A percentile compares a stretch with the other conserved stretches of the same genome.
Evolutionary conservation across 1,284 basidiomycete species (phyloP).

Genomic region (Crepidotus sp.): DNA sequence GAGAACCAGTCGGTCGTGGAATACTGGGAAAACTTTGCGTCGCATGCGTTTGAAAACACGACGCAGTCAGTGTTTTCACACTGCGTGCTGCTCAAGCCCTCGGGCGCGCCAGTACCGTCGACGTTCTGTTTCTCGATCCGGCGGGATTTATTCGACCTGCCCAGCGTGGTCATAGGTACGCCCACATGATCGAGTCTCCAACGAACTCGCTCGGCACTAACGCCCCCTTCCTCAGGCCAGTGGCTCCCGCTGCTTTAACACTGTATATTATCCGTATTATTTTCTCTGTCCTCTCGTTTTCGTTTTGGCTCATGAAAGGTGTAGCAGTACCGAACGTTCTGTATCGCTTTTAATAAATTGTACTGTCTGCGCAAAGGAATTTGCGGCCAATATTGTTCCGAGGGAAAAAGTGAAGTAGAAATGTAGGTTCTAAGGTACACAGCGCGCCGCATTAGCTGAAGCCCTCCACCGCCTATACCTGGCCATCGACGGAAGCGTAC

Average conservation of each 20-base stretch:
- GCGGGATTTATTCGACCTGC: slow-evolving; percentile 81
- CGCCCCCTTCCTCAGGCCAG: slow-evolving; percentile 43
- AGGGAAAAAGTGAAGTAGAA: slow-evolving; percentile 1
- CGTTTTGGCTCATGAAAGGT: background rate
- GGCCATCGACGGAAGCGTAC: slow-evolving; percentile 68
- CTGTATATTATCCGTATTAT: slow-evolving; percentile 15
- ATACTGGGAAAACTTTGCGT: slow-evolving; percentile 93
- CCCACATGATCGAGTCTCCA: slow-evolving; percentile 3
- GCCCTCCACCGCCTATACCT: slow-evolving; percentile 31
- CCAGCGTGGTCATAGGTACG: slow-evolving; percentile 77
- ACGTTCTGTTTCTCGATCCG: slow-evolving; percentile 92
- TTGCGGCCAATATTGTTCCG: slow-evolving; percentile 5
- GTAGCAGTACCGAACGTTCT: slow-evolving; percentile 2
- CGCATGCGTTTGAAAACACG: slow-evolving; percentile 92
- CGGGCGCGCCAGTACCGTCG: slow-evolving; percentile 74
- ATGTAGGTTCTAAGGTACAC: slow-evolving; percentile 35
- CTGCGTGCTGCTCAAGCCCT: slow-evolving; percentile 77
- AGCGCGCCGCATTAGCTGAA: slow-evolving; percentile 15
- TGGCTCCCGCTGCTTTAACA: slow-evolving; percentile 65
- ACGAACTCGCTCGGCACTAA: slow-evolving; percentile 7
- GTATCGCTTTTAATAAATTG: slow-evolving; percentile 8
- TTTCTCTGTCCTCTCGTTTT: background rate
- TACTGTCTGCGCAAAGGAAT: slow-evolving; percentile 6
- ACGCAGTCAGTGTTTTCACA: slow-evolving; percentile 92
- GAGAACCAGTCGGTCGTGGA: slow-evolving; percentile 86